phyloP scores from a whole-genome alignment of 1,284 basidiomycete genomes.

The Stereum hirsutum region DNA sequence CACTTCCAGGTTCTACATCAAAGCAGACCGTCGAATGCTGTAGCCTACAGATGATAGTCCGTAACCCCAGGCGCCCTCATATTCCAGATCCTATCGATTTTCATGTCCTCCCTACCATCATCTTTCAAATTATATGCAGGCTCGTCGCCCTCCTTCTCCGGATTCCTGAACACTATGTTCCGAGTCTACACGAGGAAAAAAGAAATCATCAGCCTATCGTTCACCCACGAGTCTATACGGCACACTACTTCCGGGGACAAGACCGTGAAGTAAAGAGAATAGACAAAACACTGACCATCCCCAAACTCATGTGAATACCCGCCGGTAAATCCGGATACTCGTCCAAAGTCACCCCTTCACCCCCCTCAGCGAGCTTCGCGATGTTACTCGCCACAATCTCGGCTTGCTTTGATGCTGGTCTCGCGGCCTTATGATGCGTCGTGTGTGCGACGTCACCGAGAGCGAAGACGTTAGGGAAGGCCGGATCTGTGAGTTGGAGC shows the following conservation, averaged over 20 bases:
- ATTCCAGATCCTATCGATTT: slow-evolving; percentile 7
- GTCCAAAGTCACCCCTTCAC: background rate
- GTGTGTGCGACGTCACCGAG: slow-evolving; percentile 36
- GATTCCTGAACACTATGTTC: slow-evolving; percentile 7
- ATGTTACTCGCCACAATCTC: slow-evolving; percentile 19
- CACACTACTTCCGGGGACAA: too few species aligned
- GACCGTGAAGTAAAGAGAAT: background rate
- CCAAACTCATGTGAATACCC: slow-evolving; percentile 11
- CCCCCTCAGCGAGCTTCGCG: slow-evolving; percentile 12
- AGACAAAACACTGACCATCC: slow-evolving; percentile 8
- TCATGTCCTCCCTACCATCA: slow-evolving; percentile 2
- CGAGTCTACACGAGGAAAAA: slow-evolving; percentile 4
- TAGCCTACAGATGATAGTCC: too few species aligned
- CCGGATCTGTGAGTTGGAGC: slow-evolving; percentile 21
- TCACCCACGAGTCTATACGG: too few species aligned
- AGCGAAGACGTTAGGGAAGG: slow-evolving; percentile 28
- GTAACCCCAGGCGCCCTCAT: slow-evolving; percentile 9
- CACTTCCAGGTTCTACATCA: too few species aligned
- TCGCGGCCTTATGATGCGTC: slow-evolving; percentile 31
- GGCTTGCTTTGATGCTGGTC: slow-evolving; percentile 17
- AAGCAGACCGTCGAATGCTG: too few species aligned
- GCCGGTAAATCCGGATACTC: slow-evolving; percentile 4
- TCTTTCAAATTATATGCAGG: slow-evolving; percentile 7
- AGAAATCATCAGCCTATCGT: too few species aligned
- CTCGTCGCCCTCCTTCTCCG: slow-evolving; percentile 1